Evolutionary conservation across 2,329 filamentous ascomycete species (phyloP), one percentile per base, ranked within the genome.

Genomic region (Neonectria ditissima): DNA sequence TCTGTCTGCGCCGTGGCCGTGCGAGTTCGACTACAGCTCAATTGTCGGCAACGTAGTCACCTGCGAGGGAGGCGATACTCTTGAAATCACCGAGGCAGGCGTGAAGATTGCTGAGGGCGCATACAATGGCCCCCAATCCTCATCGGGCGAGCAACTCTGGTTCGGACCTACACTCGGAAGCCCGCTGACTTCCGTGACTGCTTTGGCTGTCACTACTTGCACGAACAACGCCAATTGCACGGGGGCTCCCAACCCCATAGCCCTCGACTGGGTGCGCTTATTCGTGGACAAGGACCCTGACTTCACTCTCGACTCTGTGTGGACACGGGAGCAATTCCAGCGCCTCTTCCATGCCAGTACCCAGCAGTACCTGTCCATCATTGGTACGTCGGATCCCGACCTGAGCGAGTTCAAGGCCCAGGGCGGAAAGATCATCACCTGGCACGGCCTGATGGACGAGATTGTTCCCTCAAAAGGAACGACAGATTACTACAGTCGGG

Each of bases 391-490:
- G 10, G 43, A 45, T 45, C 43, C 43, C 8, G 43, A 45, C 43
- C 43, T 45, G 11, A 45, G 43, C 43, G 43, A 9, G 20, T 45
- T 45, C 43, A 45, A 45, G 43, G 43, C 43, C 13, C 24, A 20
- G 13, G 43, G 43, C 2, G 43, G 43, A 20, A 45, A 45, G 43
- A 45, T 45, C 7, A 24, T 45, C 10, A 45, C 43, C 43, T 45
- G 43, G 43, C 43, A 45, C 43, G 43, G 43, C 8, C 43, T 45
- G 20, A 45, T 45, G 43, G 43, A 45, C 43, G 43, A 45, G 43
- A 45, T 45, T 26, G 43, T 45, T 24, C 43, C 43, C 11, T 26
- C 43, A 5, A 45, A 45, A 20, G 43, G 43, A 20, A 45, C 43
- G 20, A 45, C 43, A 20, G 43, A 45, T 45, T 45, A 45, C 43